Evolutionary conservation across 441 rosid genomes (phyloP), one percentile per base, ranked within the genome.

Genomic region (Croton laevigatus): DNA sequence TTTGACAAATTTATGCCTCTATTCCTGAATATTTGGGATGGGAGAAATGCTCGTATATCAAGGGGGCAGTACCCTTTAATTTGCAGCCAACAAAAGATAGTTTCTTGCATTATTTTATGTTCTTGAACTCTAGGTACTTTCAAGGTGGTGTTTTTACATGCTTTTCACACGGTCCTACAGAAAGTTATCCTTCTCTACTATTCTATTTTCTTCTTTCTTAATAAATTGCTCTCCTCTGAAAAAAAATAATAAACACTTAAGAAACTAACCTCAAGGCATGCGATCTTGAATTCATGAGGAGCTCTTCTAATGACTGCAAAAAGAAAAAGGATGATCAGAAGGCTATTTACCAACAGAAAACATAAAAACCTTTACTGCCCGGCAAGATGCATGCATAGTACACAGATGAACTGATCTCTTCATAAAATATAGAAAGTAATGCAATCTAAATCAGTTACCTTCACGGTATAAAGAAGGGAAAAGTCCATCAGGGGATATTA

Each of bases 221-320:
- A 17, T 65, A 48, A 49, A 36, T 52, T 19, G 5, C 23, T 52
- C n/a, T 52, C n/a, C 23, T 52, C n/a, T 40, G 19, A 27, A 44
- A 13, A 1, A 64, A 16, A 44, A 12, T 3, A 59, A 0, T 14
- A 0, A 60, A n/a, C 6, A 27, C 32, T 27, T 27, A 19, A 3
- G 20, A 62, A 40, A 62, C 46, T 62, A 70, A 93, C 98, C 98
- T 89, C 97, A 72, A 93, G 84, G 86, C 98, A 93, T 48, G 87
- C 82, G n/a, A 93, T 93, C 89, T 93, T 93, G 89, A 93, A 93
- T 80, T 93, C 97, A 76, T 93, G 98, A 71, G 98, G 97, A 66
- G 96, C 97, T 82, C 96, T 86, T 80, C 97, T 86, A 60, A 93
- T 89, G 42, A 93, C 98, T 93, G 91, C 32, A 20, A 71, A 70